A percentile compares a stretch with the other conserved stretches of the same genome.
phyloP scores from a whole-genome alignment of 441 rosid species.

The Adansonia rubrostipa region DNA sequence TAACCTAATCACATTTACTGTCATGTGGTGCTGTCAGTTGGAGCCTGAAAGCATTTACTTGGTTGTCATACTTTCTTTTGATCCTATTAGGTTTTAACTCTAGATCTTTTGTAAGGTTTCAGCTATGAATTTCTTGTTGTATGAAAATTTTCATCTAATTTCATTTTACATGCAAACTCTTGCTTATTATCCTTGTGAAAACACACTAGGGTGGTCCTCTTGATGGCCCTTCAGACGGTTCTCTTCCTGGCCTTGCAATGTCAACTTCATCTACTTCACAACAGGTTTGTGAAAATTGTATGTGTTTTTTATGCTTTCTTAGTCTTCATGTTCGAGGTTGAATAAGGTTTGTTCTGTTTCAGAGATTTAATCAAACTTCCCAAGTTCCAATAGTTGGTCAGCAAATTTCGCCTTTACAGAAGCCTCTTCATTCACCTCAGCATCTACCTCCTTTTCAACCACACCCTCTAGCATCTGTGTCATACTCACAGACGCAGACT shows the following conservation, averaged over 20 bases:
- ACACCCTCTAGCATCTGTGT: constrained; percentile 50
- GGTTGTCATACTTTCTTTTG: constrained; percentile 1
- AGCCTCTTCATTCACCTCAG: constrained; percentile 71
- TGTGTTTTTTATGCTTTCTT: constrained; percentile 19
- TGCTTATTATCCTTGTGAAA: constrained; percentile 12
- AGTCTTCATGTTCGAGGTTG: constrained; percentile 25
- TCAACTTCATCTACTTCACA: constrained; percentile 52
- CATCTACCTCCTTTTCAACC: constrained; percentile 51
- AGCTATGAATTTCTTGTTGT: not conserved
- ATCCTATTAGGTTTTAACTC: not conserved
- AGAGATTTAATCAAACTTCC: constrained; percentile 55
- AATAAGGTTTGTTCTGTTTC: constrained; percentile 32
- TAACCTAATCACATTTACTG: not conserved
- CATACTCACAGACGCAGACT: constrained; percentile 51
- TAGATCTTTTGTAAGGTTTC: not conserved
- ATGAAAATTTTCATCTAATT: not conserved
- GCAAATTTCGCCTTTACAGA: constrained; percentile 73
- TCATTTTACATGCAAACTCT: constrained; percentile 17
- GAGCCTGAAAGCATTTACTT: not conserved
- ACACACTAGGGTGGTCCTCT: constrained; percentile 50
- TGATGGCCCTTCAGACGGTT: constrained; percentile 60
- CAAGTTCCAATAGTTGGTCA: constrained; percentile 54
- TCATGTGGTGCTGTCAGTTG: not conserved
- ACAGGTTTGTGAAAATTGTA: constrained; percentile 47
- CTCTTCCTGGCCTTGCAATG: constrained; percentile 48